Evolutionary conservation across 345 rosid species (phyloP), one percentile per base, ranked within the genome.

Genomic region (Rhodamnia argentea): DNA sequence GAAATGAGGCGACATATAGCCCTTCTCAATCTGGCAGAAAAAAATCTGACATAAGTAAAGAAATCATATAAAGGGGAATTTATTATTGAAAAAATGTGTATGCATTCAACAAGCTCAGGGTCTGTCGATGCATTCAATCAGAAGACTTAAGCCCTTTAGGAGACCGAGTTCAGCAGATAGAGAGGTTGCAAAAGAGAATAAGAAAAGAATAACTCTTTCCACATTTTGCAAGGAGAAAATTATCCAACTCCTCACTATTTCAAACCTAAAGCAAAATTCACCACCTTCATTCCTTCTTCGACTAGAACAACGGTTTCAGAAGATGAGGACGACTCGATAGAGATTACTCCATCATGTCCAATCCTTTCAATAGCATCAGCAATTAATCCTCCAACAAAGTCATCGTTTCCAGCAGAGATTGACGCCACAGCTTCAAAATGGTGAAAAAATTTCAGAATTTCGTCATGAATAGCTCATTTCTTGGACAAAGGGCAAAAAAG

Each of bases 221-320:
- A 64, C 22, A 29, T 64, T 64, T 64, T 64, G 76, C 76, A 64
- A 29, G 76, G 76, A 16, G 10, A 29, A 57, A 60, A 47, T 44
- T 50, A 60, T 82, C 60, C 70, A 89, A 75, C 56, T 53, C 42
- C 42, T 9, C 75, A 74, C 44, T 54, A 83, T 47, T 81, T 53
- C 10, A 40, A 58, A 50, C 20, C 74, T 56, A 54, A 64, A 3
- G 60, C 42, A 18, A 83, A 58, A 47, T 87, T 44, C 29, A 84
- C 52, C 88, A 97, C 99, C 98, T 95, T 94, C 93, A 97, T 90
- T 86, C 99, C 99, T 95, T 97, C 99, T 89, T 95, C 98, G 75
- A 97, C 87, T 53, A 90, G 91, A 59, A 97, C 92, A 87, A 55
- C 92, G 20, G 99, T 95, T 88, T 93, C 97, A 86, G 94, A 91